Evolutionary conservation across 345 rosid genomes (phyloP), one percentile per base, ranked within the genome.

Genomic region (Syzygium aqueum): DNA sequence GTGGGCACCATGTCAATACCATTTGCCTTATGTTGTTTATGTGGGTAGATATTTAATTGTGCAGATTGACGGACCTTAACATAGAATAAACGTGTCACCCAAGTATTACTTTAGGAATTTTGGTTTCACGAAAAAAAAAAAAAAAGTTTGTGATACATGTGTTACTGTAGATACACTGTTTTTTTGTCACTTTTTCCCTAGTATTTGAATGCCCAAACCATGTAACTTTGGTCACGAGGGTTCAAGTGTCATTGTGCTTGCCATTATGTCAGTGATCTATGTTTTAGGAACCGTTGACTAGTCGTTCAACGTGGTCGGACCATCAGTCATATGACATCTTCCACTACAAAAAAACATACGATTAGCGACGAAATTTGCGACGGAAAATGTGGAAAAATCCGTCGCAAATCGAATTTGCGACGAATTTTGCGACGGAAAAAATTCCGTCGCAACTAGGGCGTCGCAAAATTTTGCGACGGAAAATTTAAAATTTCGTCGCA

Each of bases 1-100:
- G 6, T 52, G 17, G 19, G 17, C 19, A 6, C 6, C 4, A 3
- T 0, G 0, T 61, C 1, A 0, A 61, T 61, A 61, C 8, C 33
- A 2, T n/a, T 61, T 61, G 19, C 7, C 73, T n/a, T 61, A 19
- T 19, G 6, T 61, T 7, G 33, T n/a, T 4, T n/a, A 61, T n/a
- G 73, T n/a, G 28, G 8, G 5, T 2, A 61, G 6, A 61, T 6
- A n/a, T 61, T n/a, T 14, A 61, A n/a, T n/a, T 17, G 2, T 61
- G 33, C 33, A 13, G 15, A 8, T n/a, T 13, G 5, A 61, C 4
- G 0, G 16, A 61, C 46, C 7, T 5, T 43, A 43, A 43, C 46
- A 43, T 43, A 6, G 17, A 17, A 19, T n/a, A 61, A 13, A 61
- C 0, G 2, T 0, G 19, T 13, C 37, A 13, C 15, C n/a, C 2